A percentile compares a stretch with the other conserved stretches of the same genome.
Evolutionary conservation across 2,329 filamentous ascomycete genomes (phyloP).

Genomic region (Exophiala sp.): DNA sequence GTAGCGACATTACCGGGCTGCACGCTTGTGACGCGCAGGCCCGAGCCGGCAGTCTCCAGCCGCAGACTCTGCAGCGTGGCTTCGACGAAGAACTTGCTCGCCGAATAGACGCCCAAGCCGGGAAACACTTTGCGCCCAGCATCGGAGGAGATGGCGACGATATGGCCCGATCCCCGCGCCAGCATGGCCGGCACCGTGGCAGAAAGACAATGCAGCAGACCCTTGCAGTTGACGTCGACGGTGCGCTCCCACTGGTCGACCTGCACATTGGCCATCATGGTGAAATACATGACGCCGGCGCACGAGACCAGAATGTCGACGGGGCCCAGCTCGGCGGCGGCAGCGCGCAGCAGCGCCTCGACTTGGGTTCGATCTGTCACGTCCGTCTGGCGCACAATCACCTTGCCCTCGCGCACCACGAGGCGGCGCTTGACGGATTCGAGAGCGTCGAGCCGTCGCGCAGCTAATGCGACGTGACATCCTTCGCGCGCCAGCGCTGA

Average conservation of each 20-base stretch:
- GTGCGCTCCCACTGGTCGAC: constrained; percentile 73
- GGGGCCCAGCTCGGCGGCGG: constrained; percentile 59
- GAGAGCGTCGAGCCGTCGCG: constrained; percentile 63
- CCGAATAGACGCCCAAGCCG: constrained; percentile 73
- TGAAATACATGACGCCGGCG: constrained; percentile 83
- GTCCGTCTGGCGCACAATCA: constrained; percentile 65
- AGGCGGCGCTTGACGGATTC: constrained; percentile 61
- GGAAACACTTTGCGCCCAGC: constrained; percentile 77
- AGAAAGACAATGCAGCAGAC: constrained; percentile 65
- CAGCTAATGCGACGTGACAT: constrained; percentile 36
- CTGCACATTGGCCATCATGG: constrained; percentile 73
- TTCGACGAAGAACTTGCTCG: constrained; percentile 80
- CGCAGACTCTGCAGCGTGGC: constrained; percentile 69
- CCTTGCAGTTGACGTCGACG: constrained; percentile 82
- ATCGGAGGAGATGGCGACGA: constrained; percentile 76
- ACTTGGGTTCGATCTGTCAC: constrained; percentile 63
- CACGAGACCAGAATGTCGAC: constrained; percentile 75
- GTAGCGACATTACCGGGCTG: constrained; percentile 74
- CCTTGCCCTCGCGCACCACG: constrained; percentile 53
- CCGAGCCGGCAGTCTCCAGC: constrained; percentile 67
- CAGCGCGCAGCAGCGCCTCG: constrained; percentile 56
- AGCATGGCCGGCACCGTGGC: constrained; percentile 67
- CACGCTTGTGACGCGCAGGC: constrained; percentile 65
- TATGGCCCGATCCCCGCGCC: constrained; percentile 60
- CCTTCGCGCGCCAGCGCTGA: constrained; percentile 40